Evolutionary conservation across 306 rosid species (phyloP).

Genomic region (Cicer judaicum): DNA sequence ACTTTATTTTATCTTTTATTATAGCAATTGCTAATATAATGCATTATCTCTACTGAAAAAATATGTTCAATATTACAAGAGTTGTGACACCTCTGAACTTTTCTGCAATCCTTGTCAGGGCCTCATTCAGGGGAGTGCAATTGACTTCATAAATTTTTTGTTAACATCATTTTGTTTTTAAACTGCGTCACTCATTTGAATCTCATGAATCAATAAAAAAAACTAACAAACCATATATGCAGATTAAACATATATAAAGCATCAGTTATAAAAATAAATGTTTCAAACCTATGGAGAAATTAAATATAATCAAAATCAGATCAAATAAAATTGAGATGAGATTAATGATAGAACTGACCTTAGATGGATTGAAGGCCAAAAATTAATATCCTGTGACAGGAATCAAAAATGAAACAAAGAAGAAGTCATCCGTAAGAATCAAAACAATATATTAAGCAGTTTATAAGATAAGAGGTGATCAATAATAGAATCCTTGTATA

Average conservation of each 20-base stretch:
- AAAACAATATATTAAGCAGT: conserved; percentile 24
- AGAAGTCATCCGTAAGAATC: neutral
- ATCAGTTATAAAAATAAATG: conserved; percentile 6
- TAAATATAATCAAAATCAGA: conserved; percentile 4
- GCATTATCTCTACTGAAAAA: neutral
- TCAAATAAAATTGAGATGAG: conserved; percentile 19
- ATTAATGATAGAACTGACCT: conserved; percentile 45
- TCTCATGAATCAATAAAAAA: neutral
- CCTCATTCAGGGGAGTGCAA: too few relatives aligned
- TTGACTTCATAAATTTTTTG: neutral
- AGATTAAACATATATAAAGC: neutral
- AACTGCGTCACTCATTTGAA: neutral
- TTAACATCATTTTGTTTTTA: neutral
- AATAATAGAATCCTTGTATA: conserved; percentile 39
- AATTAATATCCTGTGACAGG: neutral
- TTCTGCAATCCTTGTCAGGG: neutral
- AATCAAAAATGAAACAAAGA: conserved; percentile 35
- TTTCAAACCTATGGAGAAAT: conserved; percentile 1
- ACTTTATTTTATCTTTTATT: too few relatives aligned
- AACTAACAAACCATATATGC: neutral
- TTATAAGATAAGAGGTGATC: conserved; percentile 8
- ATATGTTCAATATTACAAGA: neutral
- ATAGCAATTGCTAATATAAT: too few relatives aligned
- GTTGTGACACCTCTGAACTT: neutral
- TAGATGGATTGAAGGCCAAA: conserved; percentile 30